Evolutionary conservation across 169 alveolate species (phyloP).

Genomic region (Plasmodium gaboni): DNA sequence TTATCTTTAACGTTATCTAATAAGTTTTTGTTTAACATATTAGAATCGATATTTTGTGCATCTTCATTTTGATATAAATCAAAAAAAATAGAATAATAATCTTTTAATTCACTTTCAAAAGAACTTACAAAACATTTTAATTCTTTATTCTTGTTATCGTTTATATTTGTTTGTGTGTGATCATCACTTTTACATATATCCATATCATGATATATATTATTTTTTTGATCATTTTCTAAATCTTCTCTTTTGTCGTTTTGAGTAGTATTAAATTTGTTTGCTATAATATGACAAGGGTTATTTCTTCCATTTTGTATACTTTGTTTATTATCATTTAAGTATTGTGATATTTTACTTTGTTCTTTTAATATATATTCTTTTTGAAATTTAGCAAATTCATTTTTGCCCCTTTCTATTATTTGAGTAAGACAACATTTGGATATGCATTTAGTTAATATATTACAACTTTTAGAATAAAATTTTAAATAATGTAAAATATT

Average conservation of each 20-base stretch:
- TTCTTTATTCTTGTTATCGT: not conserved
- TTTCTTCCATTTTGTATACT: not conserved
- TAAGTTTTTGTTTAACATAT: conserved; percentile 13
- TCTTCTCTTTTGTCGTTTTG: not conserved
- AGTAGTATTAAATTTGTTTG: not conserved
- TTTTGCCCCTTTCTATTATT: conserved; percentile 7
- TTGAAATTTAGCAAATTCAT: conserved; percentile 7
- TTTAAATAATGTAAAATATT: conserved; percentile 38
- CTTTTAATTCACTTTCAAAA: conserved; percentile 5
- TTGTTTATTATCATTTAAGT: not conserved
- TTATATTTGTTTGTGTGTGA: not conserved
- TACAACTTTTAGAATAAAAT: conserved; percentile 32
- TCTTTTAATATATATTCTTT: conserved; percentile 8
- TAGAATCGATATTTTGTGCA: not conserved
- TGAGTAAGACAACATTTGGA: conserved; percentile 14
- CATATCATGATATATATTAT: not conserved
- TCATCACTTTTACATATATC: not conserved
- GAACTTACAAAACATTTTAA: not conserved
- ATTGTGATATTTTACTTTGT: not conserved
- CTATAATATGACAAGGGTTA: not conserved
- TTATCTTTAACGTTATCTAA: conserved; percentile 21
- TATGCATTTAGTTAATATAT: conserved; percentile 42
- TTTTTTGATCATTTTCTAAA: not conserved
- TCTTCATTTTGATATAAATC: conserved; percentile 35
- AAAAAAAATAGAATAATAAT: conserved; percentile 43